Base-by-base conservation (phyloP, 192 early-diverging fungal genomes). In the Haplosporangium gracile region DNA sequence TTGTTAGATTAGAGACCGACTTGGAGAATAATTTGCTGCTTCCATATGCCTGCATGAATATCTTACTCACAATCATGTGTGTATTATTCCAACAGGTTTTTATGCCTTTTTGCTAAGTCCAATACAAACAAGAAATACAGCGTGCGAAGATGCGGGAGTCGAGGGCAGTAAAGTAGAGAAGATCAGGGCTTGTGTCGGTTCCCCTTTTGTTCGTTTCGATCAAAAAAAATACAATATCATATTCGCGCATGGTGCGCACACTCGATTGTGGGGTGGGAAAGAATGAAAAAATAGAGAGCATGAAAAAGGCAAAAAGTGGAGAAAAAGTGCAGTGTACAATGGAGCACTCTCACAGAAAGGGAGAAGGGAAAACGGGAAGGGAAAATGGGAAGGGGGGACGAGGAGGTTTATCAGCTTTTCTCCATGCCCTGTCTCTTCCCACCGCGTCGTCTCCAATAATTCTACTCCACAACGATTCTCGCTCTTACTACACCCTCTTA, bases 21-120 rank as follows among this genome's bases (percentile, higher is more conserved):
- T 26, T 65, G 10, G 60, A 65, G 57, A 26, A 8, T 22, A 29
- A 63, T 29, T 13, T 32, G n/a, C 10, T 65, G 11, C n/a, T 34
- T 32, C 60, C 60, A 65, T 65, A 29, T 65, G 60, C 60, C 60
- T 65, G 60, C 60, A 65, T 65, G 60, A 65, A 65, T 29, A 65
- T 13, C 7, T 15, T 32, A 11, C 4, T 57, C 16, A 24, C 29
- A 32, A 65, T 65, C 60, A 65, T 65, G 29, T 65, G 60, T 32
- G 15, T 32, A 2, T 51, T 18, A 22, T 16, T 20, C 20, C 20
- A 51, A 4, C 42, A 43, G 42, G 10, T 1, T 43, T 36, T 36
- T 36, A 36, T 36, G 1, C 42, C 5, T 43, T 43, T 43, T 43
- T 43, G 42, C 10, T 43, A 5, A 7, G 5, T 20, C 5, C 24